These are phyloP conservation scores for Sechiopsis laciniata DNA, from an alignment of 306 rosid species.

Conservation along the genomic window DNA sequence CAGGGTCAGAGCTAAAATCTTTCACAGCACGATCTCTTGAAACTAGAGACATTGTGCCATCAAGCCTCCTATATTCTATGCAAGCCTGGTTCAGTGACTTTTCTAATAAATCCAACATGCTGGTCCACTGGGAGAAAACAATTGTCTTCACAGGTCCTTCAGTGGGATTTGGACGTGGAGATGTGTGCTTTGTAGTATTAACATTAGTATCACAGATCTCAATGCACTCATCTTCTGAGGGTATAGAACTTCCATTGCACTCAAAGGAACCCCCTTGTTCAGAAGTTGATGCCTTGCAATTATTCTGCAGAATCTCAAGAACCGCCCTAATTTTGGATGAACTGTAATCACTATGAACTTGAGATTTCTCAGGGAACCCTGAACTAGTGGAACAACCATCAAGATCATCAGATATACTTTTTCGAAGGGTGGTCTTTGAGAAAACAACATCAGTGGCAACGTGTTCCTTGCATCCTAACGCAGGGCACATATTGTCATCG, in stretches of 20 bases:
- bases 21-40: constrained; percentile 83
- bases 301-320: constrained; percentile 61
- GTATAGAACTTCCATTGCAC: constrained; percentile 34
- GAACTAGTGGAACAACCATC: constrained; percentile 42
- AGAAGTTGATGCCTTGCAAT: constrained; percentile 33
- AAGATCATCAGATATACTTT: constrained; percentile 56
- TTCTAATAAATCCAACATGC: constrained; percentile 90
- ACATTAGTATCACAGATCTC: constrained; percentile 39
- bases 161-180: constrained; percentile 38
- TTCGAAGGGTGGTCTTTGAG: constrained; percentile 69
- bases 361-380: constrained; percentile 42
- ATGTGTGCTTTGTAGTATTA: constrained; percentile 38
- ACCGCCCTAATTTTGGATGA: constrained; percentile 90
- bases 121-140: constrained; percentile 93
- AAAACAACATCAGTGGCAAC: constrained; percentile 60
- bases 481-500: constrained; percentile 78
- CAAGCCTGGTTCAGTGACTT: constrained; percentile 37
- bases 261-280: constrained; percentile 26
- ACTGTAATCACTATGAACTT: constrained; percentile 48
- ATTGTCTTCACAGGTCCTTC: constrained; percentile 64
- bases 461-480: constrained; percentile 56
- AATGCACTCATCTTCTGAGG: constrained; percentile 26
- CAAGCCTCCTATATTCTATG: constrained; percentile 76
- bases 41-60: constrained; percentile 73
- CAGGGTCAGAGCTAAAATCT: constrained; percentile 69